Evolutionary conservation across 148 eudicot genomes (phyloP).

Genomic region (Tetragonia tetragonoides): DNA sequence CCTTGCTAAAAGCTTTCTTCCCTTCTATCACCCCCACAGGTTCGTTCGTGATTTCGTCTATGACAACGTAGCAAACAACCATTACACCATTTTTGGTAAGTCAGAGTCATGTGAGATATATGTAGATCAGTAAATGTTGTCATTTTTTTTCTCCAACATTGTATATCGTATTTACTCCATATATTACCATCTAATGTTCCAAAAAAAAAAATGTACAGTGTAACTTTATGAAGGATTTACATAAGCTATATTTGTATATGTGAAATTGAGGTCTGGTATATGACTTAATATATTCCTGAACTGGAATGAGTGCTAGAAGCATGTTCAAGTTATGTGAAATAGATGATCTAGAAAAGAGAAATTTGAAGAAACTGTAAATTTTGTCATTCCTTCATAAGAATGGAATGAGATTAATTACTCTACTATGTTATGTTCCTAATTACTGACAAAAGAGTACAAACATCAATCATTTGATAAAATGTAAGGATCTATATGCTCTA

Average conservation of each 20-base stretch:
- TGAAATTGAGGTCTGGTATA: no score
- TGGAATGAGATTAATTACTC: no score
- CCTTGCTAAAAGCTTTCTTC: not conserved
- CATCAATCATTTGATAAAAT: not conserved
- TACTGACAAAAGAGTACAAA: not conserved
- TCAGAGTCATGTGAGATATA: slow-evolving; percentile 87
- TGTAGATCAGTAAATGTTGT: slow-evolving; percentile 12
- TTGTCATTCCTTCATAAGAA: not conserved
- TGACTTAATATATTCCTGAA: no score
- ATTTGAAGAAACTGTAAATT: no score
- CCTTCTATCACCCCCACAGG: slow-evolving; percentile 37
- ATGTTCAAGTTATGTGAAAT: no score
- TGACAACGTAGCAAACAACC: slow-evolving; percentile 89
- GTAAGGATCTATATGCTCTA: not conserved
- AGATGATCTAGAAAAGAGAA: no score
- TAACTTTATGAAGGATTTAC: not conserved
- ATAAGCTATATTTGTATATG: not conserved
- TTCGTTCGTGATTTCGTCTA: slow-evolving; percentile 86
- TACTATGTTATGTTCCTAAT: not conserved
- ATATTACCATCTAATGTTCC: not conserved
- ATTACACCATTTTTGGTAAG: slow-evolving; percentile 80
- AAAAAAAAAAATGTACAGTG: not conserved
- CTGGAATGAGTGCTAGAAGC: no score
- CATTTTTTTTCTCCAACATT: not conserved
- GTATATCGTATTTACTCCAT: not conserved